These are phyloP conservation scores for Sporobolomyces phaffii DNA, from an alignment of 768 basidiomycete genomes.

Conservation along the genomic window DNA sequence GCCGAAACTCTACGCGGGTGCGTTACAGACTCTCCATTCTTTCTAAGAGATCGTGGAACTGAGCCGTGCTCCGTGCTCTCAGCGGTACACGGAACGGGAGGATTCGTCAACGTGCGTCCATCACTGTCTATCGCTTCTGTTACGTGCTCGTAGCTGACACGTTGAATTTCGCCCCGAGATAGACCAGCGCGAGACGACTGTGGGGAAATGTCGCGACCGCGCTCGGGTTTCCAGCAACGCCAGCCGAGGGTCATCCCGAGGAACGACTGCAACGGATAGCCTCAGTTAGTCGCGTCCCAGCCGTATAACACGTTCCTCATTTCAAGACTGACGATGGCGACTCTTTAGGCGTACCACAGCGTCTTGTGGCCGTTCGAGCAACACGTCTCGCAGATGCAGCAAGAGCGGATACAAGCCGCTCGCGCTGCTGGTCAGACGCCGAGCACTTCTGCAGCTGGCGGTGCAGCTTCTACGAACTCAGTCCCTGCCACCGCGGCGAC, in stretches of 20 bases:
- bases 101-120: constrained; percentile 11
- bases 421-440: neutral
- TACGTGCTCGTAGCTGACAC: neutral
- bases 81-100: constrained; percentile 12
- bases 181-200: neutral
- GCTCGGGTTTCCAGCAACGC: constrained; percentile 6
- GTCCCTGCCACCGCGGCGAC: neutral
- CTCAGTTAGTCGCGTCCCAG: neutral
- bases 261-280: constrained; percentile 4
- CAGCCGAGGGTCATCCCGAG: neutral
- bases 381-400: constrained; percentile 3
- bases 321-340: no score
- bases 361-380: constrained; percentile 27
- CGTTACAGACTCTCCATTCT: neutral
- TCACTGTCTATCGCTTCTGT: no score
- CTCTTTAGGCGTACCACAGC: constrained; percentile 30
- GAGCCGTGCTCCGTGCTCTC: neutral
- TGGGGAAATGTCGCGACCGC: constrained; percentile 10
- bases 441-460: no score
- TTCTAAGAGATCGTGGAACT: no score
- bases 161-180: neutral
- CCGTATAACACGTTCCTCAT: neutral
- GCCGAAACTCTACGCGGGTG: constrained; percentile 14
- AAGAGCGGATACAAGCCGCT: neutral
- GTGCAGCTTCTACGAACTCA: no score